These are phyloP conservation scores for Leptodermis oblonga DNA, from an alignment of 257 asterid species.

Conservation along the genomic window DNA sequence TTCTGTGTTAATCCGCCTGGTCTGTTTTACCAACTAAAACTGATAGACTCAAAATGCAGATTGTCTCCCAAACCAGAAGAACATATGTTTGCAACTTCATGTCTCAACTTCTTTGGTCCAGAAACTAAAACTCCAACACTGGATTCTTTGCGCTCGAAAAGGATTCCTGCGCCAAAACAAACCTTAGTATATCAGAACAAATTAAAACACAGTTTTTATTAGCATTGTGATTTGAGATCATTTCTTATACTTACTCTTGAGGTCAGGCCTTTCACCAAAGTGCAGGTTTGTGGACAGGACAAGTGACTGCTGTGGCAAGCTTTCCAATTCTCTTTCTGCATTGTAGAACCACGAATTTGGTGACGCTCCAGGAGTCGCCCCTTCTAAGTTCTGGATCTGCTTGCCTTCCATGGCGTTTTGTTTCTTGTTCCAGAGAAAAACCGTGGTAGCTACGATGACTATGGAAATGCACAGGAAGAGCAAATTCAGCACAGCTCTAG, in stretches of 20 bases:
- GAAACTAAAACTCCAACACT: no score
- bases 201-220: no score
- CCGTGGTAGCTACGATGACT: slow-evolving; percentile 33
- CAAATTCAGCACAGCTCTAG: slow-evolving; percentile 36
- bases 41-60: slow-evolving; percentile 75
- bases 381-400: slow-evolving; percentile 58
- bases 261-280: slow-evolving; percentile 74
- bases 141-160: slow-evolving; percentile 59
- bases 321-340: slow-evolving; percentile 73
- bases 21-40: slow-evolving; percentile 68
- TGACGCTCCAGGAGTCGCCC: slow-evolving; percentile 49
- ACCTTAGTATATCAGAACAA: no score
- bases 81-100: slow-evolving; percentile 69
- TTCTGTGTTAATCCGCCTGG: no score
- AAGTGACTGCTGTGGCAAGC: slow-evolving; percentile 59
- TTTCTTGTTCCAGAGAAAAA: slow-evolving; percentile 57
- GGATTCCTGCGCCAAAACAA: slow-evolving; percentile 30
- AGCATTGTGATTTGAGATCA: no score
- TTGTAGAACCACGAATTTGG: slow-evolving; percentile 50
- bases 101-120: slow-evolving; percentile 75
- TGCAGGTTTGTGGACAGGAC: slow-evolving; percentile 53
- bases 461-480: slow-evolving; percentile 47
- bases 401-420: slow-evolving; percentile 29
- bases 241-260: slow-evolving; percentile 63
- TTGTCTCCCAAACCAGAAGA: slow-evolving; percentile 65